Evolutionary conservation across 2,329 filamentous ascomycete genomes (phyloP).

Genomic region (Sporothrix inflata): DNA sequence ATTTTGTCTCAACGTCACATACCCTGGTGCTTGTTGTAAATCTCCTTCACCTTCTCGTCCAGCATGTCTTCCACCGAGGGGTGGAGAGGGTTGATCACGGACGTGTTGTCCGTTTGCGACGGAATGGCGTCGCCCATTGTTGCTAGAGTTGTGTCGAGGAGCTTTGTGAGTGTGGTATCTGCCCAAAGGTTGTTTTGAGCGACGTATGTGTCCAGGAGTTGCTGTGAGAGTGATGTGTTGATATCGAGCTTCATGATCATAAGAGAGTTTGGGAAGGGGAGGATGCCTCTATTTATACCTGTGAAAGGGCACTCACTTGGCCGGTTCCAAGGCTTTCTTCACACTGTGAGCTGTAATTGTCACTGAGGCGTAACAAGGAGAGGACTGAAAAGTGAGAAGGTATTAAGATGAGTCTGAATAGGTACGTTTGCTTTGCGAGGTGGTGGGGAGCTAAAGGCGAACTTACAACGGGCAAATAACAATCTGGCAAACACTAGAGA

Average conservation of each 20-base stretch:
- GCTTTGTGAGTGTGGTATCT: too few species aligned
- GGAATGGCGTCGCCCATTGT: neutral
- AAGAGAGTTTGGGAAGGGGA: neutral
- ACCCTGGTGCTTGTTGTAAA: slow-evolving; percentile 32
- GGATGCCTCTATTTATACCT: neutral
- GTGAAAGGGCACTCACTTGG: neutral
- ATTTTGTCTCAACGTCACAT: neutral
- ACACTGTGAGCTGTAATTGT: neutral
- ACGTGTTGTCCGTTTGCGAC: neutral
- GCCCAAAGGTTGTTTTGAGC: too few species aligned
- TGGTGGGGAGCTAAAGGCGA: neutral
- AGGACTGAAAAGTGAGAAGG: too few species aligned
- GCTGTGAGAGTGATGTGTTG: neutral
- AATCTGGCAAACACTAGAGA: too few species aligned
- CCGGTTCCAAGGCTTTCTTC: too few species aligned
- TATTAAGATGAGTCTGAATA: neutral
- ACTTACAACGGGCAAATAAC: neutral
- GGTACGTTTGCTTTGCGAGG: neutral
- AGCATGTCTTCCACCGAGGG: slow-evolving; percentile 27
- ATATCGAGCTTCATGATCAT: neutral
- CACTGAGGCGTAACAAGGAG: neutral
- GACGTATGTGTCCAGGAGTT: neutral
- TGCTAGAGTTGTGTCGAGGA: neutral
- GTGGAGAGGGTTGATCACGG: slow-evolving; percentile 27
- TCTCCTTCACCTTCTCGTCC: slow-evolving; percentile 26